These are phyloP conservation scores for Lantana camara DNA, from an alignment of 257 asterid genomes.

Conservation along the genomic window DNA sequence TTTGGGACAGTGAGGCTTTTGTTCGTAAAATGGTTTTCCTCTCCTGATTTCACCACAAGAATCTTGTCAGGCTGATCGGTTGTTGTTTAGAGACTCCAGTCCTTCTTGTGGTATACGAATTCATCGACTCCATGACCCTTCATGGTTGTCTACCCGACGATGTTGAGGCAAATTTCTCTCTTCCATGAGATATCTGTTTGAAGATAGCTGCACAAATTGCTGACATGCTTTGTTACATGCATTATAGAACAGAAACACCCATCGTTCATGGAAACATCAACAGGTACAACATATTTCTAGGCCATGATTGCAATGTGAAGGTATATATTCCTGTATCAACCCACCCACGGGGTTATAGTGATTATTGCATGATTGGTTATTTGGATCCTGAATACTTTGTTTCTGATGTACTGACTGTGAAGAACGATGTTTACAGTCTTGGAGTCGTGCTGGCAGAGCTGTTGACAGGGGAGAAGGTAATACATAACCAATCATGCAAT, in stretches of 20 bases:
- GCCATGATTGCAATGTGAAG: constrained; percentile 22
- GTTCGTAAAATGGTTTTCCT: constrained; percentile 18
- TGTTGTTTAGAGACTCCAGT: no score
- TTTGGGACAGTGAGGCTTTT: constrained; percentile 18
- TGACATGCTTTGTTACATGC: constrained; percentile 27
- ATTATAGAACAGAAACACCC: neutral
- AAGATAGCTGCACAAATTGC: constrained; percentile 31
- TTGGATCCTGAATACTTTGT: constrained; percentile 21
- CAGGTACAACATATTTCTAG: constrained; percentile 31
- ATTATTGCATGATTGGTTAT: neutral
- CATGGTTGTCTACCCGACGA: constrained; percentile 22
- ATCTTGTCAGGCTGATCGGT: constrained; percentile 37
- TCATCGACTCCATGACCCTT: constrained; percentile 20
- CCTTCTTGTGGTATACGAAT: constrained; percentile 23
- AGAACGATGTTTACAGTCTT: constrained; percentile 33
- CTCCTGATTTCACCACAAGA: constrained; percentile 29
- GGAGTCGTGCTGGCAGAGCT: constrained; percentile 33
- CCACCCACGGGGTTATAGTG: no score
- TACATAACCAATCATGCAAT: no score
- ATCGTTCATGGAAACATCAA: constrained; percentile 28
- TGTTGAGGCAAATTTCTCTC: no score
- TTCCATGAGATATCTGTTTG: constrained; percentile 34
- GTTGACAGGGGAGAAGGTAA: constrained; percentile 26
- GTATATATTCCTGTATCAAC: constrained; percentile 11
- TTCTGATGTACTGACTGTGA: constrained; percentile 9